Evolutionary conservation across 495 filamentous ascomycete species (phyloP).

Genomic region (Lasiosphaeris hirsuta): DNA sequence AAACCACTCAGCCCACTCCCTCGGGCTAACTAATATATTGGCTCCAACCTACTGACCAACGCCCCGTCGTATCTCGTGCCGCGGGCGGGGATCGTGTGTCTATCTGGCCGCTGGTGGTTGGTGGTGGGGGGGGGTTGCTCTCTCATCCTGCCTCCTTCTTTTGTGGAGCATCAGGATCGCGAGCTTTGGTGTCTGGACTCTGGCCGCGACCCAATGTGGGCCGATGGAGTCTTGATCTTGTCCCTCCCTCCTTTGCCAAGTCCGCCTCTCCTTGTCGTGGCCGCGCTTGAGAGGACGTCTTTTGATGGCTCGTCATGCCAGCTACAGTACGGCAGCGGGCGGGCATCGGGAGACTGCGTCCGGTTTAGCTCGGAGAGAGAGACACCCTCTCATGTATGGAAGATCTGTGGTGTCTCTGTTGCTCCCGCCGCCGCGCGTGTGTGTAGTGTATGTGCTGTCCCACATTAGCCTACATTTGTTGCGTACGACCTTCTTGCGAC

Average conservation of each 20-base stretch:
- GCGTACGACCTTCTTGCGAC: background rate
- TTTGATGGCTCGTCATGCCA: background rate
- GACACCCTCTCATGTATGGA: slow-evolving; percentile 1
- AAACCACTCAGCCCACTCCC: background rate
- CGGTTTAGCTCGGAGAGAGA: background rate
- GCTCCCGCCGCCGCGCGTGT: background rate
- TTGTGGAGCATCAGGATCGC: slow-evolving; percentile 8
- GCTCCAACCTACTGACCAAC: background rate
- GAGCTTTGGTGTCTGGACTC: background rate
- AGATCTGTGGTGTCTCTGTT: background rate
- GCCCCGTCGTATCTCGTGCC: background rate
- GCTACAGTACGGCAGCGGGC: slow-evolving; percentile 1
- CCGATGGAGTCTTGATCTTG: background rate
- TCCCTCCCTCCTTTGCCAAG: slow-evolving; percentile 14
- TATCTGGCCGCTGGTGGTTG: background rate
- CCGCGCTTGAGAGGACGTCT: slow-evolving; percentile 21
- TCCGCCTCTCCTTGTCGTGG: slow-evolving; percentile 17
- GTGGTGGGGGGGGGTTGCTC: background rate
- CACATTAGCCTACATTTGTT: background rate
- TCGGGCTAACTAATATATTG: slow-evolving; percentile 1
- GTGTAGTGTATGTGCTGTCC: slow-evolving; percentile 10
- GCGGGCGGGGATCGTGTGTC: background rate
- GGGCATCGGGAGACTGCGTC: slow-evolving; percentile 13
- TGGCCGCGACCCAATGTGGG: slow-evolving; percentile 9
- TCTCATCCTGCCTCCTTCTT: background rate